A percentile compares a stretch with the other conserved stretches of the same genome.
These are phyloP conservation scores for Multifurca ochricompacta DNA, from an alignment of 768 basidiomycete genomes.

Conservation along the genomic window DNA sequence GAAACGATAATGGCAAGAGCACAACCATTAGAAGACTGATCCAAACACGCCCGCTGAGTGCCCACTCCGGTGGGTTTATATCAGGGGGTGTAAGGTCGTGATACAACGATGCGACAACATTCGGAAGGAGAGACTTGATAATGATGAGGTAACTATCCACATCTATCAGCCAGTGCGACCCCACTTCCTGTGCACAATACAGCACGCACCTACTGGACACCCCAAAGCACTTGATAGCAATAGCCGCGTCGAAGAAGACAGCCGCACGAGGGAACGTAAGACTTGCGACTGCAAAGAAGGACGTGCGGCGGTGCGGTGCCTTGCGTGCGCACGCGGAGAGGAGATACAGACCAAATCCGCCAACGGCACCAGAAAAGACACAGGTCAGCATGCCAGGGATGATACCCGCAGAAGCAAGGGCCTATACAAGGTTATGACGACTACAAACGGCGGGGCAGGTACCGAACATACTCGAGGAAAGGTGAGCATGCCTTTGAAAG, in stretches of 20 bases:
- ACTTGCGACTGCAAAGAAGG: constrained; percentile 76
- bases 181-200: not conserved
- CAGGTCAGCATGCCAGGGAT: constrained; percentile 90
- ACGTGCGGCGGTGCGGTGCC: constrained; percentile 65
- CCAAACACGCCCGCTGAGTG: constrained; percentile 76
- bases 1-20: constrained; percentile 74
- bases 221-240: constrained; percentile 95
- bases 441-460: not conserved
- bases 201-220: constrained; percentile 76
- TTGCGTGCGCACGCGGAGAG: constrained; percentile 76
- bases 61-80: constrained; percentile 66
- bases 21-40: constrained; percentile 67
- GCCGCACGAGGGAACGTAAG: constrained; percentile 86
- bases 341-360: constrained; percentile 82
- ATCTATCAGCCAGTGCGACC: not conserved
- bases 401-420: constrained; percentile 84
- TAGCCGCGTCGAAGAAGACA: constrained; percentile 87
- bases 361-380: constrained; percentile 65
- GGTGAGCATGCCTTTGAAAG: constrained; percentile 67
- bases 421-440: constrained; percentile 36
- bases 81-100: constrained; percentile 63
- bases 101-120: constrained; percentile 76
- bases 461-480: constrained; percentile 62
- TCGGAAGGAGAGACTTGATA: constrained; percentile 89
- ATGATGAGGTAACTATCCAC: constrained; percentile 73